phyloP scores from a whole-genome alignment of 225 moss, liverwort and hornwort genomes.

The Takakia lepidozioides region DNA sequence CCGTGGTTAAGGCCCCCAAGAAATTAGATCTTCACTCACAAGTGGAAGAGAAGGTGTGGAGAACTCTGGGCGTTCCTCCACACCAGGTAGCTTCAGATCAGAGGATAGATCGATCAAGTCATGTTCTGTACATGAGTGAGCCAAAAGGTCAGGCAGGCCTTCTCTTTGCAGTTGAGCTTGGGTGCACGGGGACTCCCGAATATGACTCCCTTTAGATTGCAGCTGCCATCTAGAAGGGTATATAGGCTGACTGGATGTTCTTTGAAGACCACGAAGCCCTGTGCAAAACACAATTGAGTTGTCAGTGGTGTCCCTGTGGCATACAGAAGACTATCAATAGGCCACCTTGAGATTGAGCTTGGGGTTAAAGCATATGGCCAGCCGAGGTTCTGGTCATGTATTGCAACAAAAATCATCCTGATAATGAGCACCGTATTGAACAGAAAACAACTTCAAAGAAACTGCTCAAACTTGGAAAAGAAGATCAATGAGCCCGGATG shows the following conservation, averaged over 20 bases:
- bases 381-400: too few species aligned
- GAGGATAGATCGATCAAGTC: conserved; percentile 29
- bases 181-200: conserved; percentile 7
- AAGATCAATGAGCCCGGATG: too few species aligned
- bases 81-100: conserved; percentile 6
- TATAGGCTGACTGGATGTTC: conserved; percentile 37
- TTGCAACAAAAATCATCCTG: too few species aligned
- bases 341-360: too few species aligned
- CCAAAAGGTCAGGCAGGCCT: background rate
- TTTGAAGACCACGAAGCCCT: conserved; percentile 16
- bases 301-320: background rate
- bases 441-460: background rate
- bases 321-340: too few species aligned
- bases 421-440: background rate
- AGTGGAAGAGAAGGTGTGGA: conserved; percentile 4
- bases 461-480: too few species aligned
- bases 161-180: conserved; percentile 6
- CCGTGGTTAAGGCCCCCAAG: conserved; percentile 17
- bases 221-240: conserved; percentile 14
- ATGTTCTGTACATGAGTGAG: conserved; percentile 13
- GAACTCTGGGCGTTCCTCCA: conserved; percentile 5
- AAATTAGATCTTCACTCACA: conserved; percentile 32
- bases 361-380: too few species aligned
- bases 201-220: conserved; percentile 1
- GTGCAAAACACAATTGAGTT: background rate